Evolutionary conservation across 1,284 basidiomycete genomes (phyloP).

Genomic region (Rhodotorula mucilaginosa): DNA sequence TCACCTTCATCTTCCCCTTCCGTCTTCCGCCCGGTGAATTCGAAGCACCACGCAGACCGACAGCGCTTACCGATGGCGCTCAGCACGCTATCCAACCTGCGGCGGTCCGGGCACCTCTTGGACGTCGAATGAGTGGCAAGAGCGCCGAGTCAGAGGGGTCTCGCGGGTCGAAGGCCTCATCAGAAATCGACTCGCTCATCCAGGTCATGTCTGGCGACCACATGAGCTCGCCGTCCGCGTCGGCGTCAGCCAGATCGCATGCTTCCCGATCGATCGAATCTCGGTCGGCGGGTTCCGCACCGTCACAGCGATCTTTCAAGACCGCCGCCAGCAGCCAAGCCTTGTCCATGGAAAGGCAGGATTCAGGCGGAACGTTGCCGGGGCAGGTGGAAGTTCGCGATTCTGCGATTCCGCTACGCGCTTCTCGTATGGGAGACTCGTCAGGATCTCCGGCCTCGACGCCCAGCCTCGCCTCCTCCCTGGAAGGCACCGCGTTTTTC

Average conservation of each 20-base stretch:
- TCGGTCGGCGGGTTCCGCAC: not conserved
- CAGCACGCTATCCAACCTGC: not conserved
- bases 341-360: not conserved
- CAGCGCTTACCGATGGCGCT: not conserved
- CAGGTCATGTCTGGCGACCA: conserved; percentile 34
- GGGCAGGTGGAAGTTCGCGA: conserved; percentile 26
- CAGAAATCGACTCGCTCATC: conserved; percentile 42
- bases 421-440: conserved; percentile 5
- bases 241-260: not conserved
- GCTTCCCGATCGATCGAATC: not conserved
- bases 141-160: conserved; percentile 14
- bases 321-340: not conserved
- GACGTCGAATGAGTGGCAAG: conserved; percentile 10
- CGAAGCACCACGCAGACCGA: not conserved
- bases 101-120: not conserved
- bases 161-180: not conserved
- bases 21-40: conserved; percentile 29
- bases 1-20: conserved; percentile 51
- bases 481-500: not conserved
- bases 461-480: not conserved
- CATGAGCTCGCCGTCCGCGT: not conserved
- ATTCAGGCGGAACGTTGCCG: not conserved
- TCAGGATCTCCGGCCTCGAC: not conserved
- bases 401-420: conserved; percentile 30
- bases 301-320: conserved; percentile 12